These are phyloP conservation scores for Sarocladium brachiariae DNA, from an alignment of 2,329 filamentous ascomycete genomes.

Conservation along the genomic window DNA sequence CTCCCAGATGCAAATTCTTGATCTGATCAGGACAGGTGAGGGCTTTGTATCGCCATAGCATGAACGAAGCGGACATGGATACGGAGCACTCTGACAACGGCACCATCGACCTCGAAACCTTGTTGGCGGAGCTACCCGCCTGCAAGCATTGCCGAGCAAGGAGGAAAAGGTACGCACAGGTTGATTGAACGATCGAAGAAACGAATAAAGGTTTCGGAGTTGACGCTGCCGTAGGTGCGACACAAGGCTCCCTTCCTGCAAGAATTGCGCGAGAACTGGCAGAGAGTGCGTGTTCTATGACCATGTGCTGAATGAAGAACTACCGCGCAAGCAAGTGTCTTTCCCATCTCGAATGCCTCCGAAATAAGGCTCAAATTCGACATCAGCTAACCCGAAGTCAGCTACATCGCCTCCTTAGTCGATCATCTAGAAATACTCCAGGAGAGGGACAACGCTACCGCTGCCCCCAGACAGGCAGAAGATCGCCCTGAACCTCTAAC, in stretches of 20 bases:
- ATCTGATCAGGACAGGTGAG: neutral
- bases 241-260: neutral
- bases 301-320: neutral
- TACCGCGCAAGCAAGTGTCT: neutral
- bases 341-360: neutral
- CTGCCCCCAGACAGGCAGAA: neutral
- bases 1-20: neutral
- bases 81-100: neutral
- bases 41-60: neutral
- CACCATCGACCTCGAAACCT: neutral
- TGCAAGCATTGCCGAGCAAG: neutral
- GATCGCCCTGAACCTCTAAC: neutral
- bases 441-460: neutral
- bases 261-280: neutral
- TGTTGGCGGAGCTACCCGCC: neutral
- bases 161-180: neutral
- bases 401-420: neutral
- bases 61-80: neutral
- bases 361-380: neutral
- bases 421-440: neutral
- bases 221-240: neutral
- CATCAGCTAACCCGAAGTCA: neutral
- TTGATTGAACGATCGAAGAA: neutral
- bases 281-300: neutral
- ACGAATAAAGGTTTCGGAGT: neutral